These are phyloP conservation scores for Suillus spraguei DNA, from an alignment of 768 basidiomycete genomes.

Conservation along the genomic window DNA sequence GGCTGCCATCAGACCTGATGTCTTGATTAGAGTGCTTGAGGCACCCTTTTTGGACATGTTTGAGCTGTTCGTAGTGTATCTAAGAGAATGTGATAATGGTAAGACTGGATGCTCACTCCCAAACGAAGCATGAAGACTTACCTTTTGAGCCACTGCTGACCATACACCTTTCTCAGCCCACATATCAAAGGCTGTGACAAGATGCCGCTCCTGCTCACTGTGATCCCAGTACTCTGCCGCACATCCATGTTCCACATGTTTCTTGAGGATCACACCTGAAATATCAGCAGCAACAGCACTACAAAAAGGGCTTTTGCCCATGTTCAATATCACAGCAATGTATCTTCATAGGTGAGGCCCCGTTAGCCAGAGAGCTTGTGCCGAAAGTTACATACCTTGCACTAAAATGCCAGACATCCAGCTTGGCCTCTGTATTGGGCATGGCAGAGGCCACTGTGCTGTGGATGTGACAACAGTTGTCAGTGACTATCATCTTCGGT, in stretches of 20 bases:
- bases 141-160: no score
- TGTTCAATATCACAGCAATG: constrained; percentile 15
- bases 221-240: no score
- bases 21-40: neutral
- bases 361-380: no score
- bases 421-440: constrained; percentile 8
- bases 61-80: neutral
- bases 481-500: constrained; percentile 19
- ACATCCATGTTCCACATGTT: no score
- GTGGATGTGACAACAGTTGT: constrained; percentile 26
- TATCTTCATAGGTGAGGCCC: no score
- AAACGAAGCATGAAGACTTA: no score
- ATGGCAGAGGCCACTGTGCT: constrained; percentile 12
- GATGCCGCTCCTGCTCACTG: no score
- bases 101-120: no score
- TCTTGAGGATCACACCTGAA: constrained; percentile 15
- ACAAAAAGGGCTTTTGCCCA: constrained; percentile 12
- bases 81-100: no score
- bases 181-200: no score
- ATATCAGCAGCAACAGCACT: constrained; percentile 15
- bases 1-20: constrained; percentile 27
- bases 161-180: no score
- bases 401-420: constrained; percentile 25
- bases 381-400: constrained; percentile 15
- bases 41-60: neutral